Evolutionary conservation across 306 rosid species (phyloP), one percentile per base, ranked within the genome.

Genomic region (Cucurbita argyrosperma): DNA sequence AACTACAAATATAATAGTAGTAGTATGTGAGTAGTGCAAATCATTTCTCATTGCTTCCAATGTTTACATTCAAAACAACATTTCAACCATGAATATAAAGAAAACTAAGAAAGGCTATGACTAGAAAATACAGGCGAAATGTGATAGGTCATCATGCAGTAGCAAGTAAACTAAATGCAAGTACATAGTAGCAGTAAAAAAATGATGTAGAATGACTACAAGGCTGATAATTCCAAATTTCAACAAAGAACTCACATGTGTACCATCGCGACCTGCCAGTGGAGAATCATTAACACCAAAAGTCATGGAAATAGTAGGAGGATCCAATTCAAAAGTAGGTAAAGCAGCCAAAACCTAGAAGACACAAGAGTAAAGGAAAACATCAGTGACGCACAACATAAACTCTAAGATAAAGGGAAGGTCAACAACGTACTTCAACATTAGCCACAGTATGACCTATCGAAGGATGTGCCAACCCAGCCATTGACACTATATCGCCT

Each of bases 211-310:
- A 46, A 67, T 7, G 55, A 26, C 35, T 38, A 39, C 4, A 38
- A 40, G 4, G 50, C 51, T 7, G 30, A 64, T 18, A 11, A 68
- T 71, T 52, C 40, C 38, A 37, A 37, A 16, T 8, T 39, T n/a
- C 14, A 38, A 40, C 52, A 39, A 39, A 30, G 14, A 75, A 82
- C 92, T 89, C 87, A 90, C 97, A 85, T 94, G 99, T 74, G 90
- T 76, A 46, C 97, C 99, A 82, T 88, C 97, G 81, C 99, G 97
- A 53, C 99, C 97, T 55, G 99, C 99, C 78, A 94, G 86, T 30
- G 99, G 99, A 40, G 97, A 91, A 77, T 94, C 99, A 71, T 94
- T 94, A 62, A 94, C 99, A 80, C 96, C 97, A 85, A 94, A 94
- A 50, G 96, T 94, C 99, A 94, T 94, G 74, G 99, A 94, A 86